A percentile compares a stretch with the other conserved stretches of the same genome.
phyloP scores from a whole-genome alignment of 192 early-diverging fungal species.

The Cladochytrium replicatum region DNA sequence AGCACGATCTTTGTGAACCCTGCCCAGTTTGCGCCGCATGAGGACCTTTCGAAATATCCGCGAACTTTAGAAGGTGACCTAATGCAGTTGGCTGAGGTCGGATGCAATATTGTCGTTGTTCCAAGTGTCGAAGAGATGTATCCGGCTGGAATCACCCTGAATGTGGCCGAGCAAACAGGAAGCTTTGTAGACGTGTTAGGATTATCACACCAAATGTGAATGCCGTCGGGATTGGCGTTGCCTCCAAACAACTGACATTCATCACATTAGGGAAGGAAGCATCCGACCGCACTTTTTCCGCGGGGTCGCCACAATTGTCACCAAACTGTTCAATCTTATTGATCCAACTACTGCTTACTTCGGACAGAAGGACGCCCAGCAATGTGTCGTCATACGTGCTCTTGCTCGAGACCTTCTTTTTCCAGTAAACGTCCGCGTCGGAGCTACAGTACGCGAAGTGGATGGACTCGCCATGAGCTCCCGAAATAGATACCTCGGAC shows the following conservation, averaged over 20 bases:
- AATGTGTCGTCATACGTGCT: conserved; percentile 64
- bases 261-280: conserved; percentile 55
- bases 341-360: conserved; percentile 78
- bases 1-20: conserved; percentile 96
- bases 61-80: conserved; percentile 73
- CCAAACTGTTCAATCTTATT: conserved; percentile 85
- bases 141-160: conserved; percentile 76
- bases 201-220: conserved; percentile 70
- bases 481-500: conserved; percentile 75
- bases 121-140: conserved; percentile 81
- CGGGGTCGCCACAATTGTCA: conserved; percentile 90
- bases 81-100: conserved; percentile 42
- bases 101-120: conserved; percentile 29
- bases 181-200: conserved; percentile 90
- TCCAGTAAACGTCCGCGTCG: conserved; percentile 60
- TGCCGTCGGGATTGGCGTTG: background rate
- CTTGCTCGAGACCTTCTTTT: conserved; percentile 63
- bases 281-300: conserved; percentile 93
- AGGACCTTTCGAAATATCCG: conserved; percentile 87
- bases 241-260: background rate
- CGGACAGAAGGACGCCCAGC: conserved; percentile 97
- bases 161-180: conserved; percentile 67
- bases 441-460: conserved; percentile 61
- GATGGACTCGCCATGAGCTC: conserved; percentile 87
- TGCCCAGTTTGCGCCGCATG: conserved; percentile 94